Base-by-base conservation (phyloP, 2,329 filamentous ascomycete species). In the Cladorrhinum sp. region DNA sequence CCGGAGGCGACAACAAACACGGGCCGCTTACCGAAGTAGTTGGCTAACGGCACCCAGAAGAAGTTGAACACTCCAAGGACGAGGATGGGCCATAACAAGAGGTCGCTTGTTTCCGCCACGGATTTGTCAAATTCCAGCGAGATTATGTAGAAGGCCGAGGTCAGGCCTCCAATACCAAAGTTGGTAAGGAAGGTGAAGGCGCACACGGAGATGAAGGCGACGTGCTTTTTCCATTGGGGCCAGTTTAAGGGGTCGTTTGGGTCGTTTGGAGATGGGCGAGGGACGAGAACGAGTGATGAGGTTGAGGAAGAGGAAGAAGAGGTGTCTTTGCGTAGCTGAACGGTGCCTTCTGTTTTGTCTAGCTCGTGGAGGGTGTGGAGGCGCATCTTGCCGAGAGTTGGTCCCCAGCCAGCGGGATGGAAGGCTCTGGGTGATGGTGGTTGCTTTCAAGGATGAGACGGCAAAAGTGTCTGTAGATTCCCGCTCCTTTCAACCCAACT, bases 211-310 rank as follows among this genome's bases (percentile, higher is more conserved):
- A 66, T 65, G 62, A 79, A 78, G 60, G 74, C 74, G 39, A 76
- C 68, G 61, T 78, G 72, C 62, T 81, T 82, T 68, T 79, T 79
- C 72, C 72, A 75, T 48, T 51, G 65, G 1, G 77, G 73, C 79
- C 78, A 81, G 52, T 76, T 72, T 2, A 81, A 73, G 7, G 79
- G 79, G 62, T 82, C 79, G 57, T 80, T 80, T 2, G 78, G 75
- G 64, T 81, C 76, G 24, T 65, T 72, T 1, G 72, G 64, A 7
- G 77, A 79, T 0, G 79, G 79, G 16, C 70, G 71, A 0, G 79
- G 79, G 24, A 78, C 72, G 7, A 80, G 69, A n/a, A 80, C 70
- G 28, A 77, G 59, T 8, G 64, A 58, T 21, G 59, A 58, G 16
- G 39, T 28, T 16, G 60, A 52, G 3, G 52, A 21, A 36, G 46